Base-by-base conservation (phyloP, 2,329 filamentous ascomycete species). In the Colletotrichum siamense region DNA sequence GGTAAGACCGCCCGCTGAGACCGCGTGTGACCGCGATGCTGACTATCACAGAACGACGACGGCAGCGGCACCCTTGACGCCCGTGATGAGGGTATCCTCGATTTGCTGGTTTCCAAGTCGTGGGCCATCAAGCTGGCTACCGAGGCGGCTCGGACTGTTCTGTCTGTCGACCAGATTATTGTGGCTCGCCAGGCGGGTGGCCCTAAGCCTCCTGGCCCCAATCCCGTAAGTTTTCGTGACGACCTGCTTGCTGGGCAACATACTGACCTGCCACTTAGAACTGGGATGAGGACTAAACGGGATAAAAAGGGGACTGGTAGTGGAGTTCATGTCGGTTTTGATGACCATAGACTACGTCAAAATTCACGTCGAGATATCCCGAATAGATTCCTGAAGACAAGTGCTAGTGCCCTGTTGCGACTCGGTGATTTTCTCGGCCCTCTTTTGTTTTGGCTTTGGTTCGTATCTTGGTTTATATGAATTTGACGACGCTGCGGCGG, bases 101-200 rank as follows among this genome's bases (percentile, higher is more conserved):
- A 99, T 84, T 90, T 99, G 59, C 91, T 99, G 87, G 92, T 96
- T 77, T 93, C 94, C 79, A 99, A 99, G 91, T 94, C 93, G 83
- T 99, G 96, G 96, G 97, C 97, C 63, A 98, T 99, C 86, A 97
- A 97, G 88, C 90, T 99, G 79, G 98, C 97, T 49, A 98, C 96
- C 28, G 97, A 99, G 87, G 94, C 97, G 55, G 96, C 96, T 69
- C 92, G 97, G 82, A 99, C 97, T 64, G 94, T 99, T 34, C 89
- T 99, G 79, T 98, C 96, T 64, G 97, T 99, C 52, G 97, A 99
- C 86, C 98, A 99, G 88, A 99, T 99, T 83, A 99, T 99, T 84
- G 97, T 99, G 74, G 96, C 98, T 78, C 93, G 96, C 87, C 97
- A 99, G 88, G 97, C 98, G 64, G 97, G 97, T 83, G 97, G 97